Conservation (phyloP, 2,329 filamentous ascomycete species). For the Geosmithia flava region DNA sequence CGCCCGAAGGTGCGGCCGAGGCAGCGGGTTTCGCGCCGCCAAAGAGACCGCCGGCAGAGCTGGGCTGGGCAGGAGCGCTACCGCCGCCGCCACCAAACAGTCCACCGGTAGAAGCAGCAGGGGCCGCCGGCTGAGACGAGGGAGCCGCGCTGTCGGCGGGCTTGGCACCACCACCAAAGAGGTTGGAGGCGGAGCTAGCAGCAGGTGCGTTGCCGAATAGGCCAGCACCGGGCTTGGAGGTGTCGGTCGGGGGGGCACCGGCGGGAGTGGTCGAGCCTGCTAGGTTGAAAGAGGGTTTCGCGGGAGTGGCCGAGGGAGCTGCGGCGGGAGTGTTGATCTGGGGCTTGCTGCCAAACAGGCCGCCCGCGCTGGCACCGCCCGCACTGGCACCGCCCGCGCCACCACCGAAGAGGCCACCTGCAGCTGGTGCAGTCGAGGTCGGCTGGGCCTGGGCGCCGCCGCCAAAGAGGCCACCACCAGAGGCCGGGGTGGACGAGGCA, state of each 20-base stretch:
- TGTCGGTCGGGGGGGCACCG: conserved; percentile 35
- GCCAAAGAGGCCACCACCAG: conserved; percentile 6
- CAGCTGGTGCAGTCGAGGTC: conserved; percentile 24
- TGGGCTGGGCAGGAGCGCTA: conserved; percentile 2
- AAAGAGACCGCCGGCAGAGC: conserved; percentile 11
- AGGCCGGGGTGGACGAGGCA: conserved; percentile 4
- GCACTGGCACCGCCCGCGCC: conserved; percentile 2
- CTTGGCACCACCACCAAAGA: conserved; percentile 6
- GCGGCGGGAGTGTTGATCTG: conserved; percentile 10
- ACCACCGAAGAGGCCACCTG: conserved; percentile 26
- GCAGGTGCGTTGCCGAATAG: conserved; percentile 15
- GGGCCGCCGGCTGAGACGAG: conserved; percentile 2
- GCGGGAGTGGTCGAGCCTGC: conserved; percentile 40
- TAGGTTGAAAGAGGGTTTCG: conserved; percentile 34
- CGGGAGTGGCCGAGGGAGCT: conserved; percentile 19
- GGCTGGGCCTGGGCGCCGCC: neutral
- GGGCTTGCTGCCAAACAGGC: conserved; percentile 16
- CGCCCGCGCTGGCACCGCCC: conserved; percentile 5
- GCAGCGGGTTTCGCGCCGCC: conserved; percentile 10
- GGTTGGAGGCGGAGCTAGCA: conserved; percentile 2
- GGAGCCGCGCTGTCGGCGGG: conserved; percentile 5
- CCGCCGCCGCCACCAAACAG: conserved; percentile 7
- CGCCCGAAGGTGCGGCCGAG: conserved; percentile 8
- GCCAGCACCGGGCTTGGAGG: conserved; percentile 14
- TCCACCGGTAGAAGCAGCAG: conserved; percentile 3